Base-by-base conservation (phyloP, 176 grass and related monocot species). In the Bothriochloa decipiens region DNA sequence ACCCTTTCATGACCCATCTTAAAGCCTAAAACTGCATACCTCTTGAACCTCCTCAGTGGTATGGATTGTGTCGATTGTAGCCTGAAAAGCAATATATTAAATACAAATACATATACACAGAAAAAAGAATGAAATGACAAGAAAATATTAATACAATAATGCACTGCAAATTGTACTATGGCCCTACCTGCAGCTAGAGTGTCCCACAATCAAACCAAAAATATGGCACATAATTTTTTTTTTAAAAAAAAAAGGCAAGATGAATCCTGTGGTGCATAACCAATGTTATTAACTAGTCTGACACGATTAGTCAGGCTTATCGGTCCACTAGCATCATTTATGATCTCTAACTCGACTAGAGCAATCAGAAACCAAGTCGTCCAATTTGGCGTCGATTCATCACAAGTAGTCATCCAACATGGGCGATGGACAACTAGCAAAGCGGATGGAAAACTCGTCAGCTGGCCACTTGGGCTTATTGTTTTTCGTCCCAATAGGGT, bases 41-140 rank as follows among this genome's bases (percentile, higher is more conserved):
- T 96, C 93, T 40, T 86, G 86, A 94, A 99, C 79, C 75, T 99
- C 97, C 53, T 89, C 79, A 2, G 93, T 89, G 55, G 77, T 89
- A 83, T 96, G 97, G 45, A 99, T 84, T 45, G 88, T 99, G 72
- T 99, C 93, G 23, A 99, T 87, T 43, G 87, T 94, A n/a, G 88
- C 88, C 97, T 99, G 88, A 68, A 74, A 88, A 68, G 75, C 9
- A 83, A 74, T 41, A 75, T 74, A 82, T 86, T 15, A 43, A 33
- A 67, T 57, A 78, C 0, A 6, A 33, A 67, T 57, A 78, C 0
- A 6, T 7, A 87, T 25, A 58, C 57, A 61, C 8, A 65, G 3
- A 76, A 33, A 42, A 17, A 23, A 0, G 10, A 10, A n/a, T 3
- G 5, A 67, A 28, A 43, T 45, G 22, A 39, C 1, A 57, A 65